Percentiles rank a stretch among this genome's conserved stretches.
Conservation (phyloP, 1,284 basidiomycete species). For the Phellopilus nigrolimitatus region DNA sequence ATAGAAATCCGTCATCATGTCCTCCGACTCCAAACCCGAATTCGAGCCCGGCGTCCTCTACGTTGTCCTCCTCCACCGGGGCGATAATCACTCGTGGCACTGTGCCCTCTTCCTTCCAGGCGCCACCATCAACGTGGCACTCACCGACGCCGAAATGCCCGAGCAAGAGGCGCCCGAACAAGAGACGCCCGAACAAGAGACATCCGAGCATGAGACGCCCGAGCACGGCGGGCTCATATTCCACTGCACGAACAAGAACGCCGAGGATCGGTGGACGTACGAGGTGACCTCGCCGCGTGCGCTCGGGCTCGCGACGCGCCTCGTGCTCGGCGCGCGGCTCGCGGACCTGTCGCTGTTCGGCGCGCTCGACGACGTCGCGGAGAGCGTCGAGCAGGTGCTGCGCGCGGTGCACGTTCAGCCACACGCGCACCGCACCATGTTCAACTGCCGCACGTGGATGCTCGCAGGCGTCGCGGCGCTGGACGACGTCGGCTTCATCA, state of each 20-base stretch:
- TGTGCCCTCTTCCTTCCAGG: conserved; percentile 8
- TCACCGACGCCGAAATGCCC: no score
- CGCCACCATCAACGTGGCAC: no score
- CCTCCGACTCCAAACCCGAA: not conserved
- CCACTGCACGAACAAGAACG: conserved; percentile 7
- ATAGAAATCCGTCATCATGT: not conserved
- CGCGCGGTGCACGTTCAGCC: conserved; percentile 1
- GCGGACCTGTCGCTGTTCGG: conserved; percentile 4
- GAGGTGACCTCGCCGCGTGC: not conserved
- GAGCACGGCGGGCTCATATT: not conserved
- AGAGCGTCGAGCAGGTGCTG: not conserved
- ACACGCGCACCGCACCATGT: conserved; percentile 2
- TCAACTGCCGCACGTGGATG: conserved; percentile 8
- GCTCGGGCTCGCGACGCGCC: not conserved
- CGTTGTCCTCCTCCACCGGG: not conserved
- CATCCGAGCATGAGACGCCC: not conserved
- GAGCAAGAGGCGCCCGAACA: no score
- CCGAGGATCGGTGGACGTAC: conserved; percentile 2
- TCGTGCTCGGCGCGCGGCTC: conserved; percentile 8
- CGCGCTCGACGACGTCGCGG: not conserved
- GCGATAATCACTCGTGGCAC: not conserved
- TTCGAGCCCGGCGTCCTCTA: conserved; percentile 7
- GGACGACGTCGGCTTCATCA: conserved; percentile 5
- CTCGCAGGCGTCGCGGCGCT: conserved; percentile 5
- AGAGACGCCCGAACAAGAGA: not conserved